Conservation (phyloP, 768 basidiomycete species). For the Panellus pusillus region DNA sequence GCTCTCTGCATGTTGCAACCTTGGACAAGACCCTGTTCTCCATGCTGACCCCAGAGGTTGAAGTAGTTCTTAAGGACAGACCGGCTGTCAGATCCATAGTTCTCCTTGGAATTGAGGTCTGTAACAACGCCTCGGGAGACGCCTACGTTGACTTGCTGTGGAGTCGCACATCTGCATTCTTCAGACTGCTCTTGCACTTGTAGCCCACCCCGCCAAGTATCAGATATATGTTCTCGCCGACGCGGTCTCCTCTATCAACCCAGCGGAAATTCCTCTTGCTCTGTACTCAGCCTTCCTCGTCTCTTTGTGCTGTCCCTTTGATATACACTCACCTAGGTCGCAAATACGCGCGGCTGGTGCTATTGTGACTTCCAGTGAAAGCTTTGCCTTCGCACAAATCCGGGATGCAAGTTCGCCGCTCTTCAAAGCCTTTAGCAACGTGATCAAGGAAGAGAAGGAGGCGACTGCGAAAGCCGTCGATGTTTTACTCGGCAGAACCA, state of each 20-base stretch:
- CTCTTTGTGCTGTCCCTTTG: background rate
- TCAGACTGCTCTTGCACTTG: constrained; percentile 76
- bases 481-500: constrained; percentile 19
- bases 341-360: constrained; percentile 74
- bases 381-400: constrained; percentile 75
- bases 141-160: background rate
- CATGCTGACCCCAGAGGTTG: constrained; percentile 76
- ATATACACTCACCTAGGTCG: background rate
- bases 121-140: constrained; percentile 16
- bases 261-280: constrained; percentile 76
- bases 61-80: constrained; percentile 45
- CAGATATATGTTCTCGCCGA: constrained; percentile 76
- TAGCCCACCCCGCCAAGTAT: constrained; percentile 37
- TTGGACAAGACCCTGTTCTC: constrained; percentile 83
- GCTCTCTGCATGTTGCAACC: constrained; percentile 55
- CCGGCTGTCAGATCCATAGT: constrained; percentile 60
- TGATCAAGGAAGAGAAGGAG: constrained; percentile 80
- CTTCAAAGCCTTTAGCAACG: constrained; percentile 71
- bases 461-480: constrained; percentile 48
- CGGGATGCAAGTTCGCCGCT: constrained; percentile 59
- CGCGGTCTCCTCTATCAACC: constrained; percentile 80
- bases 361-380: constrained; percentile 78
- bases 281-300: constrained; percentile 37
- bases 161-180: constrained; percentile 90
- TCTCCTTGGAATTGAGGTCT: constrained; percentile 86